A percentile compares a stretch with the other conserved stretches of the same genome.
Evolutionary conservation across 352 stramenopile species (phyloP).

Genomic region (Pythium oligandrum): DNA sequence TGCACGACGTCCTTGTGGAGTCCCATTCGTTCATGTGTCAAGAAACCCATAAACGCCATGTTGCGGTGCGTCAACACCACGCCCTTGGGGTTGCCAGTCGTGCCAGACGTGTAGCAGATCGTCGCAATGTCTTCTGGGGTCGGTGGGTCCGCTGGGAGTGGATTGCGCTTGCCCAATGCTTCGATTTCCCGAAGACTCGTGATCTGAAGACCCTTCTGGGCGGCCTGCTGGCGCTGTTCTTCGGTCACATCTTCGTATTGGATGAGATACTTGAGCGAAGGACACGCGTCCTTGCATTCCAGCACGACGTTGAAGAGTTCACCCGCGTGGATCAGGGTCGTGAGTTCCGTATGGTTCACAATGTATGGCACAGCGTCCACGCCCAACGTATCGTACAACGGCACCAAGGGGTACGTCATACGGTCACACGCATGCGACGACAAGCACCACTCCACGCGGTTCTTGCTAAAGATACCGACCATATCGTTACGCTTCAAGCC

Average conservation of each 20-base stretch:
- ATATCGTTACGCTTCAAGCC: constrained; percentile 28
- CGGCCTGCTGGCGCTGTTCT: constrained; percentile 20
- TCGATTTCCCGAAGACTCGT: constrained; percentile 27
- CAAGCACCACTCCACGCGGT: constrained; percentile 43
- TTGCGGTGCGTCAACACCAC: constrained; percentile 90
- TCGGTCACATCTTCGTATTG: constrained; percentile 30
- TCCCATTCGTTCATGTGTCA: constrained; percentile 16
- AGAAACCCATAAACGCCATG: constrained; percentile 19
- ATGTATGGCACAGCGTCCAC: constrained; percentile 44
- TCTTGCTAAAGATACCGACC: constrained; percentile 44
- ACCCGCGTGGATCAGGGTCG: constrained; percentile 34
- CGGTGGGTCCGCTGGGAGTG: constrained; percentile 26
- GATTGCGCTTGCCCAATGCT: constrained; percentile 17
- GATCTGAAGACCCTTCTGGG: constrained; percentile 21
- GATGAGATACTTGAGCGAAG: constrained; percentile 31
- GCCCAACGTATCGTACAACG: constrained; percentile 57
- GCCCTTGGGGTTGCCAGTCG: constrained; percentile 92
- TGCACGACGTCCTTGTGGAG: constrained; percentile 70
- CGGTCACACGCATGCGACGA: constrained; percentile 36
- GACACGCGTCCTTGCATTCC: constrained; percentile 23
- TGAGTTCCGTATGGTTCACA: constrained; percentile 48
- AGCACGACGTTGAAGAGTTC: constrained; percentile 41
- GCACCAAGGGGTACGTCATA: constrained; percentile 40
- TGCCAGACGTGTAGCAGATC: constrained; percentile 91
- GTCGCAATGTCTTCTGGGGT: constrained; percentile 79